Evolutionary conservation across 1,284 basidiomycete species (phyloP).

Genomic region (Taiwanofungus camphoratus): DNA sequence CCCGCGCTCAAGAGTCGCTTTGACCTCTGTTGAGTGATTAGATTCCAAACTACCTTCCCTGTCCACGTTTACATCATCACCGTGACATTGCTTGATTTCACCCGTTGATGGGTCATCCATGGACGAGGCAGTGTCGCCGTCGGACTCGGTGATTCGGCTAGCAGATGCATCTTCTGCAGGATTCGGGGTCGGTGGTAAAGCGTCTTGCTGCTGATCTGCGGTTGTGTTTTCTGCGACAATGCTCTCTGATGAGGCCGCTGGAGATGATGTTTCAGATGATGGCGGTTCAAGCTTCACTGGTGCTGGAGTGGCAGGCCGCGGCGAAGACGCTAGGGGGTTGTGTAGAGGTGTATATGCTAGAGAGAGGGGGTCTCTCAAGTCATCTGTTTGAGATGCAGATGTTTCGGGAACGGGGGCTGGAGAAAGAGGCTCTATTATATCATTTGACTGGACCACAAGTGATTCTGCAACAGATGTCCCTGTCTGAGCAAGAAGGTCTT

Average conservation of each 20-base stretch:
- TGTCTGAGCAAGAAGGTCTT: background rate
- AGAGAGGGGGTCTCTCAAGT: constrained; percentile 29
- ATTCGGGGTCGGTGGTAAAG: no score
- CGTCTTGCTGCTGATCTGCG: no score
- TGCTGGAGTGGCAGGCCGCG: background rate
- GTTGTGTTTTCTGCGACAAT: no score
- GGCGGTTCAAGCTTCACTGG: background rate
- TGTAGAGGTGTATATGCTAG: constrained; percentile 41
- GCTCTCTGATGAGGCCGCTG: background rate
- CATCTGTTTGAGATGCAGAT: constrained; percentile 8
- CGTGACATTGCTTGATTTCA: no score
- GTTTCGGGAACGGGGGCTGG: background rate
- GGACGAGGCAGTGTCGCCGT: no score
- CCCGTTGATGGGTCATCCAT: no score
- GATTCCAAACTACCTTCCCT: no score
- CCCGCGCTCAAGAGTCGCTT: no score
- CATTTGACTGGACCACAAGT: background rate
- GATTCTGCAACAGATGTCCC: background rate
- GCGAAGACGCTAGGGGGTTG: constrained; percentile 29
- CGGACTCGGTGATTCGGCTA: no score
- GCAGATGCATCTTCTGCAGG: no score
- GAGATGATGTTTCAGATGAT: background rate
- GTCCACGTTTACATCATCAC: no score
- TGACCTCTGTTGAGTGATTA: no score
- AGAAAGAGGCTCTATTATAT: background rate